Base-by-base conservation (phyloP, 1,284 basidiomycete species). In the Boletus semigastroideus region DNA sequence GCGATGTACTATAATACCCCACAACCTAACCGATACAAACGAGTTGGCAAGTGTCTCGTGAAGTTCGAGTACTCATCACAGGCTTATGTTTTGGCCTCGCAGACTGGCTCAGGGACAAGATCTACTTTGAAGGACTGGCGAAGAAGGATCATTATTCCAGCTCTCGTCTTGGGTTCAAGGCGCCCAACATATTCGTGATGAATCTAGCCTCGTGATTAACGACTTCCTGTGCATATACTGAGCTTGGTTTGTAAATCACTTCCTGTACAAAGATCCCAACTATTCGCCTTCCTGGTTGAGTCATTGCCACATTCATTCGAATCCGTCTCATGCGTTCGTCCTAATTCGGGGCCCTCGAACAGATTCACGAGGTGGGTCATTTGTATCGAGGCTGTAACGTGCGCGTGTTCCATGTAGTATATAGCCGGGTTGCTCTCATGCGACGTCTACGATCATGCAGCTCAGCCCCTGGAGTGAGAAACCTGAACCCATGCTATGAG, bases 101-200 rank as follows among this genome's bases (percentile, higher is more conserved):
- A 88, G 89, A 90, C 62, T 90, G 87, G 87, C 75, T 91, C 17
- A 78, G 85, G 42, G 87, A 90, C 53, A 77, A 79, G 50, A 72
- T 78, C 28, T 88, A 75, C 66, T 89, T 91, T 57, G 87, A 91
- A 50, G 75, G 77, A n/a, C 61, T 92, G 51, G 55, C 60, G 16
- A 78, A 75, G 60, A 79, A 85, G 57, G 84, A 88, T 57, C 62
- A 62, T 7, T 91, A 90, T 59, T 72, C 77, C 1, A 59, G 71
- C 34, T 64, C 71, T 11, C 77, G 87, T 12, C 78, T 92, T 31
- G 89, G 89, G 1, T 92, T 81, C 69, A 76, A 75, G 48, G 89
- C 89, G 1, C 82, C 88, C 2, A 91, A 92, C 62, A 80, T 90
- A 33, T 87, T 89, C 64, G 73, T 87, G 36, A 82, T 91, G 80